Conservation (phyloP, 306 rosid species). For the Alnus rubra region DNA sequence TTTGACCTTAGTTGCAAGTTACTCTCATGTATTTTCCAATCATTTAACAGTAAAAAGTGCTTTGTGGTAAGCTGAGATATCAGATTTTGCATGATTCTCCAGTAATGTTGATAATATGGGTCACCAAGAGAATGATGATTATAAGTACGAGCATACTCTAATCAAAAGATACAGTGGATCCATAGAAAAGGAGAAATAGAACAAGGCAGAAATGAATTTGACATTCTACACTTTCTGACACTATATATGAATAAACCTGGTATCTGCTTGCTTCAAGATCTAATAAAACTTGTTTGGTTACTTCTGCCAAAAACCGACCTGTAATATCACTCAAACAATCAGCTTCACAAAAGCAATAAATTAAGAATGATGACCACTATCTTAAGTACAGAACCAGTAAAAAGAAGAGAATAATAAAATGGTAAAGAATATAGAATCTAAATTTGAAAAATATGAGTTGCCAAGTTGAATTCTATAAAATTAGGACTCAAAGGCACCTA, state of each 20-base stretch:
- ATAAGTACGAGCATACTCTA: not conserved
- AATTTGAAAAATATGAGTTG: not conserved
- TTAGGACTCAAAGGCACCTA: not conserved
- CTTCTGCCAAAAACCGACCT: constrained; percentile 89
- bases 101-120: not conserved
- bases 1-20: not conserved
- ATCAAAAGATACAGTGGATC: constrained; percentile 15
- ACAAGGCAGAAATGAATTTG: not conserved
- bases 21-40: not conserved
- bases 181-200: not conserved
- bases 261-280: constrained; percentile 89
- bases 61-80: not conserved
- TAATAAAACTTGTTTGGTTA: constrained; percentile 72
- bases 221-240: not conserved
- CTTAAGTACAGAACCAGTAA: not conserved
- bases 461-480: not conserved
- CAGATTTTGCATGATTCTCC: not conserved
- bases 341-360: not conserved
- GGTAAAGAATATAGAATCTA: not conserved
- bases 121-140: not conserved
- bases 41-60: not conserved
- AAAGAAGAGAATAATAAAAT: not conserved
- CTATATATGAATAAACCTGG: constrained; percentile 48
- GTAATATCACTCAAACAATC: constrained; percentile 13
- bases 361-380: not conserved